Evolutionary conservation across 192 early-diverging fungal species (phyloP).

Genomic region (Tieghemiomyces parasiticus): DNA sequence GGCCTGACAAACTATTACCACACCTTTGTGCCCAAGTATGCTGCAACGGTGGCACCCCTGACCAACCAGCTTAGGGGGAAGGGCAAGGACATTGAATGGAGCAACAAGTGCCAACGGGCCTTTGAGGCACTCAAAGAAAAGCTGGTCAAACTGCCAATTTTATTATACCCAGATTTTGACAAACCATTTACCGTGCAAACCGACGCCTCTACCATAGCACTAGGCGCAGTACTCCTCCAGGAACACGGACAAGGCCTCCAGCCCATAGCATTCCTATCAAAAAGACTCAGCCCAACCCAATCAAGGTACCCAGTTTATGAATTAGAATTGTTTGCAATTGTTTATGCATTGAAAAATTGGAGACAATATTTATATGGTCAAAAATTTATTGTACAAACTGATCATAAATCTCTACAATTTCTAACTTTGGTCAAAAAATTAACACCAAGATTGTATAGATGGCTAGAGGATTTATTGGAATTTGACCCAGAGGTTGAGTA

Average conservation of each 20-base stretch:
- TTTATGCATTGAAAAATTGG: neutral
- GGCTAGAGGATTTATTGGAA: neutral
- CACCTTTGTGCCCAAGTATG: neutral
- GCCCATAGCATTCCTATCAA: neutral
- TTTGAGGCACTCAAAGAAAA: neutral
- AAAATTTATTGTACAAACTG: neutral
- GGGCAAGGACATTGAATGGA: neutral
- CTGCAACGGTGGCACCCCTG: neutral
- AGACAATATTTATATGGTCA: neutral
- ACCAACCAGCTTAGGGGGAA: neutral
- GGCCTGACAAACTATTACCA: slow-evolving; percentile 5
- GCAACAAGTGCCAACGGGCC: neutral
- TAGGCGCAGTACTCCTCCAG: neutral
- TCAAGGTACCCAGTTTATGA: neutral
- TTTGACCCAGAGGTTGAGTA: neutral
- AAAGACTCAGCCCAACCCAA: neutral
- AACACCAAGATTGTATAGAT: neutral
- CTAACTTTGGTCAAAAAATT: neutral
- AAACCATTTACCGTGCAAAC: neutral
- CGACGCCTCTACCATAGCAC: neutral
- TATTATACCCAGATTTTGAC: neutral
- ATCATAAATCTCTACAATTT: neutral
- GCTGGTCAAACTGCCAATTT: neutral
- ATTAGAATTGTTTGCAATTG: neutral
- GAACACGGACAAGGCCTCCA: neutral